Evolutionary conservation across 1,284 basidiomycete species (phyloP).

Genomic region (Pyrrhoderma lamaoense): DNA sequence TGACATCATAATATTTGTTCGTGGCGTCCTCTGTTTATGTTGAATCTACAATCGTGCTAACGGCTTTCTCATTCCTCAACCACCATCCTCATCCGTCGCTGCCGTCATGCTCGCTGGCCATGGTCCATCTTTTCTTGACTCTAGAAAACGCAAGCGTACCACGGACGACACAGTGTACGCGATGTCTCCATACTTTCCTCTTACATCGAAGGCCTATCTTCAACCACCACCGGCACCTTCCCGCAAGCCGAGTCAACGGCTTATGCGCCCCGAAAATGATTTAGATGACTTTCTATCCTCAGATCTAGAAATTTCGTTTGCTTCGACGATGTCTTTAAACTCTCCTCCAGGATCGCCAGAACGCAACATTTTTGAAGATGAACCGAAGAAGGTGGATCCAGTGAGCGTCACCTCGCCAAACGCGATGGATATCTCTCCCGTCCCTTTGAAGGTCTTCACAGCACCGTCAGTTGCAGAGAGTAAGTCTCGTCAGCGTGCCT

Average conservation of each 20-base stretch:
- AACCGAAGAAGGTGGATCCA: conserved; percentile 5
- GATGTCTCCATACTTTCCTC: conserved; percentile 45
- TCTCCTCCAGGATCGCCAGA: conserved; percentile 49
- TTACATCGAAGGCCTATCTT: conserved; percentile 39
- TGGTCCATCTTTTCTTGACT: conserved; percentile 21
- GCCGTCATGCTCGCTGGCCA: conserved; percentile 2
- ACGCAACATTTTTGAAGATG: conserved; percentile 26
- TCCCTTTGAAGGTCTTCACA: conserved; percentile 27
- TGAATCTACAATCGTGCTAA: conserved; percentile 4
- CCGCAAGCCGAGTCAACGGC: conserved; percentile 40
- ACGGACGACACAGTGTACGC: conserved; percentile 24
- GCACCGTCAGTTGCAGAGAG: conserved; percentile 4
- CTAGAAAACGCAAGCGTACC: conserved; percentile 21
- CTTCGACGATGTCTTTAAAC: conserved; percentile 69
- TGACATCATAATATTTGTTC: conserved; percentile 13
- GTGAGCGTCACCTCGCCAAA: conserved; percentile 18
- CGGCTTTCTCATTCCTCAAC: not conserved
- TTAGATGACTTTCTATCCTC: conserved; percentile 61
- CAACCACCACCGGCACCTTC: conserved; percentile 42
- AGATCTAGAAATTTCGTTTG: conserved; percentile 72
- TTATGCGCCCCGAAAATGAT: conserved; percentile 36
- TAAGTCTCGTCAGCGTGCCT: conserved; percentile 44
- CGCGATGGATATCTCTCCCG: conserved; percentile 76
- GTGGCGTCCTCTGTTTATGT: conserved; percentile 10
- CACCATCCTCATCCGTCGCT: not conserved